Conservation (phyloP, 1,284 basidiomycete genomes). For the Irpex sp. region DNA sequence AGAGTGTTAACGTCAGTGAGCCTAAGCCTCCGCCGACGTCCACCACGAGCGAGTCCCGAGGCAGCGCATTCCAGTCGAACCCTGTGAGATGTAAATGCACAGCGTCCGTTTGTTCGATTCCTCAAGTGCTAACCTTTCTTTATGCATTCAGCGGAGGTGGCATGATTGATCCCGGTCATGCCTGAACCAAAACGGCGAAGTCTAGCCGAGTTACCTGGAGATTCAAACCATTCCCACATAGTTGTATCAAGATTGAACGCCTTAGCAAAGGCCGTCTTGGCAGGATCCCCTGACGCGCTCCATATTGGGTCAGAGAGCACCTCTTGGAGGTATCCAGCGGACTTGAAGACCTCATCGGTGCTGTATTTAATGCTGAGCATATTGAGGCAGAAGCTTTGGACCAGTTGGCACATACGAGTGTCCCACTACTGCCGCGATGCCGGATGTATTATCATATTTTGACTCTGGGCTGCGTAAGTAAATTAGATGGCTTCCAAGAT, state of each 20-base stretch:
- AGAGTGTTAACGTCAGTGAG: conserved; percentile 16
- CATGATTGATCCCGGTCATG: background rate
- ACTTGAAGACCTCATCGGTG: conserved; percentile 23
- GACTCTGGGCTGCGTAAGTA: conserved; percentile 12
- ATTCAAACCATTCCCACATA: conserved; percentile 17
- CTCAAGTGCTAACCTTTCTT: conserved; percentile 15
- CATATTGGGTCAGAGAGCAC: conserved; percentile 20
- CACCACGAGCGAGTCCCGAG: conserved; percentile 8
- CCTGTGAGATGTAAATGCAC: background rate
- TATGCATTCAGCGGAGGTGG: conserved; percentile 1
- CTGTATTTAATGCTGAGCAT: background rate
- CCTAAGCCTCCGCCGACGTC: conserved; percentile 25
- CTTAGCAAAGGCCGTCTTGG: conserved; percentile 21
- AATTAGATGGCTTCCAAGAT: background rate
- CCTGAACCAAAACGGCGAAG: background rate
- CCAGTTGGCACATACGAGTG: conserved; percentile 17
- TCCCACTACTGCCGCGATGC: conserved; percentile 20
- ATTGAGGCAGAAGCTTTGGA: conserved; percentile 4
- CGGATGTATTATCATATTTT: conserved; percentile 25
- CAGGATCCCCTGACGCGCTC: conserved; percentile 16
- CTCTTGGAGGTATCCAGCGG: conserved; percentile 24
- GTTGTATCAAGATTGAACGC: conserved; percentile 20
- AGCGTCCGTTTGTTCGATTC: background rate
- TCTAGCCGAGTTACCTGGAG: conserved; percentile 7
- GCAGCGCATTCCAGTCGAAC: conserved; percentile 14